A percentile compares a stretch with the other conserved stretches of the same genome.
These are phyloP conservation scores for Nemania sp. DNA, from an alignment of 2,329 filamentous ascomycete genomes.

Conservation along the genomic window DNA sequence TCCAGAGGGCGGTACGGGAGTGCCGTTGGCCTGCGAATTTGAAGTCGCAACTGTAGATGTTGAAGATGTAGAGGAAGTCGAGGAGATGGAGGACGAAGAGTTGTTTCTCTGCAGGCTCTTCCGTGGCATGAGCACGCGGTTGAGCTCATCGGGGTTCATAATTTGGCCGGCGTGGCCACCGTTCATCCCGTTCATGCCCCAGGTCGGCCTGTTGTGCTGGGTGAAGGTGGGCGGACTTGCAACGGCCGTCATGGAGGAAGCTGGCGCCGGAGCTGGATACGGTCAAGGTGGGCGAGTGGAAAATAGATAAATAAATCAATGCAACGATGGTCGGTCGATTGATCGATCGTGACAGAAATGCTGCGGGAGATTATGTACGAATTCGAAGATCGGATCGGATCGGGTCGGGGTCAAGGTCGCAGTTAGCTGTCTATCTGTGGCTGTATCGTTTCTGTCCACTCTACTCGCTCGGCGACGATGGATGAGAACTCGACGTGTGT, in stretches of 20 bases:
- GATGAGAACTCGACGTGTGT: conserved; percentile 28
- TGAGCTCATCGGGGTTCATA: conserved; percentile 85
- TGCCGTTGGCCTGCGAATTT: conserved; percentile 71
- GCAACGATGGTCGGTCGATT: too few species aligned
- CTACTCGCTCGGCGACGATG: conserved; percentile 26
- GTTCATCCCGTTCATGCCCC: conserved; percentile 67
- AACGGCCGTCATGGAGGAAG: conserved; percentile 73
- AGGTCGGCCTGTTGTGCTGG: conserved; percentile 73
- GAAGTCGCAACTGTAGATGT: conserved; percentile 73
- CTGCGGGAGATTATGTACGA: conserved; percentile 17
- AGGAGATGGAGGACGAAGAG: conserved; percentile 89
- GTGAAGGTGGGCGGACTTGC: conserved; percentile 73
- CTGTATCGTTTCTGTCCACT: background rate
- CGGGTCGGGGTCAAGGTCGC: conserved; percentile 15
- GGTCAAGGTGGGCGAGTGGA: too few species aligned
- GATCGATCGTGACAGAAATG: conserved; percentile 41
- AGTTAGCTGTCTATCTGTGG: background rate
- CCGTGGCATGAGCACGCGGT: conserved; percentile 89
- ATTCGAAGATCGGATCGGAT: background rate
- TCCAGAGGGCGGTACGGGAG: conserved; percentile 58
- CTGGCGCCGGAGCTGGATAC: conserved; percentile 37
- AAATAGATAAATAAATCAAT: too few species aligned
- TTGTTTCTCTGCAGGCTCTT: conserved; percentile 88
- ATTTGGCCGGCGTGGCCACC: conserved; percentile 54
- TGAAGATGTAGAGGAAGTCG: conserved; percentile 69